Conservation (phyloP, 176 grass and related monocot genomes). For the Avena sativa region DNA sequence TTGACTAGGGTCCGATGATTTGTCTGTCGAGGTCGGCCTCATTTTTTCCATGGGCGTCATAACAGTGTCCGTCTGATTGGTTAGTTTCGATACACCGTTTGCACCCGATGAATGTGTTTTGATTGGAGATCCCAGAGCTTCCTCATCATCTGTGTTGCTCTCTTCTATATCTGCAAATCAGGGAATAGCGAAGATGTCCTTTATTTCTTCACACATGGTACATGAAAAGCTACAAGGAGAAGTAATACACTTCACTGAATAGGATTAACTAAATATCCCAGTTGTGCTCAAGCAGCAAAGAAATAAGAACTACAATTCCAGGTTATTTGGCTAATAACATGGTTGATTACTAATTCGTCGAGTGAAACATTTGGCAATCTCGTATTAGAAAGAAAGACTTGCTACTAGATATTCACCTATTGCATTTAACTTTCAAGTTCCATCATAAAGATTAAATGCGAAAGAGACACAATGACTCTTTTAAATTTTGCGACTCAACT, state of each 20-base stretch:
- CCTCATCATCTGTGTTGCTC: constrained; percentile 27
- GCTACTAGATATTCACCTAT: not conserved
- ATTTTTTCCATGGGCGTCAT: not conserved
- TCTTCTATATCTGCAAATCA: constrained; percentile 38
- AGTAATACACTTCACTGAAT: constrained; percentile 3
- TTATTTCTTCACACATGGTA: not conserved
- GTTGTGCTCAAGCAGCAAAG: constrained; percentile 7
- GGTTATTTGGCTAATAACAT: not conserved
- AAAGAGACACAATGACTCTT: not conserved
- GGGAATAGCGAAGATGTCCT: not conserved
- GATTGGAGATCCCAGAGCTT: constrained; percentile 15
- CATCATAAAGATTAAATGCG: not conserved
- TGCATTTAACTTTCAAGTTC: constrained; percentile 15
- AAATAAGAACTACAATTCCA: constrained; percentile 26
- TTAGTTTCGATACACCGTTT: constrained; percentile 16
- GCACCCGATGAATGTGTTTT: not conserved
- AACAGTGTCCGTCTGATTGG: not conserved
- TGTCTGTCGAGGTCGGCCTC: not conserved
- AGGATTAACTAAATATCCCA: constrained; percentile 6
- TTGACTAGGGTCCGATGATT: not conserved
- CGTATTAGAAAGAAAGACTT: not conserved
- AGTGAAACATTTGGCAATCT: not conserved
- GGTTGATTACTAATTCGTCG: not conserved
- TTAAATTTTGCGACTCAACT: not conserved
- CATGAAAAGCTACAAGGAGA: not conserved